Evolutionary conservation across 2,329 filamentous ascomycete genomes (phyloP).

Genomic region (Ilyonectria sp.): DNA sequence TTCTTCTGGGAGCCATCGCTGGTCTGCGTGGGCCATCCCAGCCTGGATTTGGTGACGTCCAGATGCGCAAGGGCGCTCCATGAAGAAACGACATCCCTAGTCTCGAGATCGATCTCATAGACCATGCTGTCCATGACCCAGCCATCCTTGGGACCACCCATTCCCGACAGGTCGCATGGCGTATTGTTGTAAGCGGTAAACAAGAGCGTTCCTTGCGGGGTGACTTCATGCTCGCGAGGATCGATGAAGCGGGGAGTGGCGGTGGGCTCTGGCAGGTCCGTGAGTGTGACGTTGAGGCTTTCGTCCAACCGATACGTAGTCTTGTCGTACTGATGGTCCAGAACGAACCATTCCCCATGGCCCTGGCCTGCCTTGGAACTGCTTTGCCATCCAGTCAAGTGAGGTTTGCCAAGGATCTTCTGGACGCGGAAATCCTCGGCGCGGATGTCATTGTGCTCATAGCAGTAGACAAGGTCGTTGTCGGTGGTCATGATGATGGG

Average conservation of each 20-base stretch:
- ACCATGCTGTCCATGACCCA: slow-evolving; percentile 53
- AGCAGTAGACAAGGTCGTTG: slow-evolving; percentile 50
- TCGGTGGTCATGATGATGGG: slow-evolving; percentile 46
- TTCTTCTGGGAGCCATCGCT: slow-evolving; percentile 27
- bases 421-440: slow-evolving; percentile 48
- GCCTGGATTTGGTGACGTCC: slow-evolving; percentile 32
- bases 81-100: slow-evolving; percentile 55
- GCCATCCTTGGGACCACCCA: slow-evolving; percentile 38
- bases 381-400: slow-evolving; percentile 51
- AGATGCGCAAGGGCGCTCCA: slow-evolving; percentile 59
- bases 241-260: slow-evolving; percentile 28
- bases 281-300: background rate
- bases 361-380: slow-evolving; percentile 46
- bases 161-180: slow-evolving; percentile 25
- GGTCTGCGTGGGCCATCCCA: slow-evolving; percentile 26
- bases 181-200: slow-evolving; percentile 47
- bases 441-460: slow-evolving; percentile 27
- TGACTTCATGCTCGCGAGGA: slow-evolving; percentile 45
- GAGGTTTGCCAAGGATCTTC: slow-evolving; percentile 47
- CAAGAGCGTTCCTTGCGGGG: slow-evolving; percentile 40
- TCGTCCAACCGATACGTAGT: background rate
- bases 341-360: slow-evolving; percentile 51
- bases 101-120: slow-evolving; percentile 60
- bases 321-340: slow-evolving; percentile 49
- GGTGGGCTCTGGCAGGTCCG: no score